Percentiles rank a stretch among this genome's conserved stretches.
Evolutionary conservation across 148 eudicot genomes (phyloP).

Genomic region (Rhododendron ferrugineum): DNA sequence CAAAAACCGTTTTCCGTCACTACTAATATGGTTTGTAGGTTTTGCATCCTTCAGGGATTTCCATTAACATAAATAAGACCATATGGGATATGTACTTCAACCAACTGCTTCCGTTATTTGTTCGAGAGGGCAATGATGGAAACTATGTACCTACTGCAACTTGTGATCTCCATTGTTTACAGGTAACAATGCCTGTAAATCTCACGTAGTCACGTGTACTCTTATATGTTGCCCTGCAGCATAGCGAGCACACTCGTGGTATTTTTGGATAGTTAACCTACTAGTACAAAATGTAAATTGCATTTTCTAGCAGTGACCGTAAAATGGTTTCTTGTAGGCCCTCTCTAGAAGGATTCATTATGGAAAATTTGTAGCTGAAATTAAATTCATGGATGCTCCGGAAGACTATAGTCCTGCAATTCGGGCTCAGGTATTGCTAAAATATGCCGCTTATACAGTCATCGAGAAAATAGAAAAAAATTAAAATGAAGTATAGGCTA

Average conservation of each 20-base stretch:
- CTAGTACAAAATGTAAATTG: neutral
- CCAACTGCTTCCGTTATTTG: conserved; percentile 49
- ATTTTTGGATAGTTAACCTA: neutral
- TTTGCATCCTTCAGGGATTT: conserved; percentile 54
- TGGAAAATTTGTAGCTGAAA: conserved; percentile 89
- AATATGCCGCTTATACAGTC: neutral
- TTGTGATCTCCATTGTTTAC: conserved; percentile 71
- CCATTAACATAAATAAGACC: conserved; percentile 52
- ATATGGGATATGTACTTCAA: conserved; percentile 70
- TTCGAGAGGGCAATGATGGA: conserved; percentile 65
- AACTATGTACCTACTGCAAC: conserved; percentile 60
- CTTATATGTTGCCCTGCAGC: neutral
- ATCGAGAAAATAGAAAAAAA: no score
- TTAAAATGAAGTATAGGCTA: neutral
- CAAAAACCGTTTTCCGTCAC: neutral
- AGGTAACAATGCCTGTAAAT: conserved; percentile 33
- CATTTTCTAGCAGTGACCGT: neutral
- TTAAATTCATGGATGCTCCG: conserved; percentile 56
- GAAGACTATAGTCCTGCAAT: conserved; percentile 62
- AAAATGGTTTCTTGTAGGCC: conserved; percentile 39
- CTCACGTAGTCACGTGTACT: neutral
- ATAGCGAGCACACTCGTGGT: neutral
- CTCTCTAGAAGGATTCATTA: conserved; percentile 83
- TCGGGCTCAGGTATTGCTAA: conserved; percentile 46
- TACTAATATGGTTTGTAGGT: conserved; percentile 18